phyloP scores from a whole-genome alignment of 78 protist species.

The Dictyostelium firmibasis region DNA sequence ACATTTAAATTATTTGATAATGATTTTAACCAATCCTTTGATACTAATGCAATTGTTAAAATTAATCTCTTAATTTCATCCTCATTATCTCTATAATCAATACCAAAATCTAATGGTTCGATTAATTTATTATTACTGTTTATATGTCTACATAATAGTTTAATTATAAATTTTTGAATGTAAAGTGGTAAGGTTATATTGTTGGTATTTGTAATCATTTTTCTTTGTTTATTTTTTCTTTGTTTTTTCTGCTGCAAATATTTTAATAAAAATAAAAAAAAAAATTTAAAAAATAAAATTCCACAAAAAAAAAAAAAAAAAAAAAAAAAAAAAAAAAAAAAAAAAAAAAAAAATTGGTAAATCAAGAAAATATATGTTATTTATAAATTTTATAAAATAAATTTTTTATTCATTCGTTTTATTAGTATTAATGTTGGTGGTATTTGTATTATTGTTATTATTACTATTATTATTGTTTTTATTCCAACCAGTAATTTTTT shows the following conservation, averaged over 20 bases:
- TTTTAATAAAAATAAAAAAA: too few species aligned
- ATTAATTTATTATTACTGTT: neutral
- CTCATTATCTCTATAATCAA: neutral
- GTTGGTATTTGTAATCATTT: neutral
- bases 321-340: neutral
- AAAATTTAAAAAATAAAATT: too few species aligned
- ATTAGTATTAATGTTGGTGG: neutral
- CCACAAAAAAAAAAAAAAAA: neutral
- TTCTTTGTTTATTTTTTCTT: too few species aligned
- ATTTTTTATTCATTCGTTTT: neutral
- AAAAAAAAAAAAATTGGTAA: neutral
- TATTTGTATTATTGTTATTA: neutral
- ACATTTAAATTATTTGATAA: neutral
- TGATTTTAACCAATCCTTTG: neutral
- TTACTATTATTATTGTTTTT: slow-evolving; percentile 2
- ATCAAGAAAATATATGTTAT: too few species aligned
- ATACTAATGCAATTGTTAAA: neutral
- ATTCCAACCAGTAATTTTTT: slow-evolving; percentile 49
- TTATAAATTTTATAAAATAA: too few species aligned
- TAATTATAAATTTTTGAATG: neutral
- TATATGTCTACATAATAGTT: neutral
- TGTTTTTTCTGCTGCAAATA: too few species aligned
- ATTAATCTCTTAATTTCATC: neutral
- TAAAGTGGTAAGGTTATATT: neutral
- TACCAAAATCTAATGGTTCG: neutral